Evolutionary conservation across 441 rosid species (phyloP).

Genomic region (Gossypium davidsonii): DNA sequence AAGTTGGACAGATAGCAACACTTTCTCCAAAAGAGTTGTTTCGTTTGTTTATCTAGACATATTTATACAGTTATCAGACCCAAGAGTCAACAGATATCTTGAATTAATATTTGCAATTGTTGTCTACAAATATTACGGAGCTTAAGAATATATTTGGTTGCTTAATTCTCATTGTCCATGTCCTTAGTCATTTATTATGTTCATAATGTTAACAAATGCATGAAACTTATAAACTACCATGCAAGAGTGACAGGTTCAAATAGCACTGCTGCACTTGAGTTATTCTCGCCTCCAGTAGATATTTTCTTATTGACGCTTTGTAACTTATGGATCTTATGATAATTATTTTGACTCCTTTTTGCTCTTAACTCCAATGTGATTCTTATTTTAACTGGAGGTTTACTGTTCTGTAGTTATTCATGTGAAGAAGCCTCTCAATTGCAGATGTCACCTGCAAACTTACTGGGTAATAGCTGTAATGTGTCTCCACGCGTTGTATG

Average conservation of each 20-base stretch:
- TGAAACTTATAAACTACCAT: not conserved
- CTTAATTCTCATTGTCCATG: not conserved
- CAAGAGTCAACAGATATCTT: not conserved
- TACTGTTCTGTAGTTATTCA: conserved; percentile 48
- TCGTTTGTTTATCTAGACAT: not conserved
- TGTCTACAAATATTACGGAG: not conserved
- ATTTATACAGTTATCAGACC: not conserved
- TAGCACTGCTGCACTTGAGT: not conserved
- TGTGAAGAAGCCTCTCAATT: conserved; percentile 48
- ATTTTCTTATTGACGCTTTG: not conserved
- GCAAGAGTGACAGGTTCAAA: not conserved
- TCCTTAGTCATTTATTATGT: not conserved
- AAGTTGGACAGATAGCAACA: not conserved
- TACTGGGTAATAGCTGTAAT: conserved; percentile 51
- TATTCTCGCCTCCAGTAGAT: not conserved
- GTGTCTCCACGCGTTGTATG: conserved; percentile 50
- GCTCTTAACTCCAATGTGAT: conserved; percentile 1
- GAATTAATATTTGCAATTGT: not conserved
- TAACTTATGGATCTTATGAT: not conserved
- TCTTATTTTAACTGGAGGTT: conserved; percentile 20
- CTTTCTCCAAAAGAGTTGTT: not conserved
- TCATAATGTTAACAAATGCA: not conserved
- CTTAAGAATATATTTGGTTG: not conserved
- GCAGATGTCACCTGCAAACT: conserved; percentile 54
- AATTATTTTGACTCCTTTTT: not conserved